Percentiles rank a stretch among this genome's conserved stretches.
phyloP scores from a whole-genome alignment of 1,139 yeast species.

The Hansenula lynferdii region DNA sequence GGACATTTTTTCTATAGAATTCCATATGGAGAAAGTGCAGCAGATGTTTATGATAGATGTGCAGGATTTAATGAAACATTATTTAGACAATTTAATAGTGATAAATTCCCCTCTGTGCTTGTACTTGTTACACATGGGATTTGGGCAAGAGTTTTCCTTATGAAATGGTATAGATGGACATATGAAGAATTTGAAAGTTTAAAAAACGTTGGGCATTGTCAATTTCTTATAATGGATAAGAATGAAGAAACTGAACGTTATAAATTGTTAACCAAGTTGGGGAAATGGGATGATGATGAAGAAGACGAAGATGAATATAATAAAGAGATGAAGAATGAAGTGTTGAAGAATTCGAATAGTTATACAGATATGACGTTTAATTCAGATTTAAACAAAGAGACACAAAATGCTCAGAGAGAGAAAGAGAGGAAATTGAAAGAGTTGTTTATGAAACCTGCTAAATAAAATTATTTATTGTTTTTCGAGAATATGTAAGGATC shows the following conservation, averaged over 20 bases:
- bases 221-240: conserved; percentile 72
- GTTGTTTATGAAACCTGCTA: conserved; percentile 11
- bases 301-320: conserved; percentile 18
- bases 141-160: conserved; percentile 86
- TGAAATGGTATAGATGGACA: conserved; percentile 93
- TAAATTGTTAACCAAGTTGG: conserved; percentile 46
- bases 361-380: conserved; percentile 16
- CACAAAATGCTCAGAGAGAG: conserved; percentile 11
- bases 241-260: conserved; percentile 40
- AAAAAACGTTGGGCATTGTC: conserved; percentile 80
- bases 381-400: conserved; percentile 8
- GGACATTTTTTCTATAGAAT: conserved; percentile 91
- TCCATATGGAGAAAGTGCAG: conserved; percentile 93
- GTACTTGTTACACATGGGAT: conserved; percentile 91
- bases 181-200: conserved; percentile 84
- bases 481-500: neutral
- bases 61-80: conserved; percentile 86
- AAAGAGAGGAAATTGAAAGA: conserved; percentile 17
- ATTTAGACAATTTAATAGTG: conserved; percentile 70
- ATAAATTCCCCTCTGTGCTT: conserved; percentile 64
- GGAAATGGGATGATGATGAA: conserved; percentile 56
- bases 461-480: neutral
- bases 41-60: conserved; percentile 88
- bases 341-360: conserved; percentile 20
- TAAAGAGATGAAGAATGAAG: conserved; percentile 19